Base-by-base conservation (phyloP, 2,329 filamentous ascomycete species). In the Fusarium torulosum region DNA sequence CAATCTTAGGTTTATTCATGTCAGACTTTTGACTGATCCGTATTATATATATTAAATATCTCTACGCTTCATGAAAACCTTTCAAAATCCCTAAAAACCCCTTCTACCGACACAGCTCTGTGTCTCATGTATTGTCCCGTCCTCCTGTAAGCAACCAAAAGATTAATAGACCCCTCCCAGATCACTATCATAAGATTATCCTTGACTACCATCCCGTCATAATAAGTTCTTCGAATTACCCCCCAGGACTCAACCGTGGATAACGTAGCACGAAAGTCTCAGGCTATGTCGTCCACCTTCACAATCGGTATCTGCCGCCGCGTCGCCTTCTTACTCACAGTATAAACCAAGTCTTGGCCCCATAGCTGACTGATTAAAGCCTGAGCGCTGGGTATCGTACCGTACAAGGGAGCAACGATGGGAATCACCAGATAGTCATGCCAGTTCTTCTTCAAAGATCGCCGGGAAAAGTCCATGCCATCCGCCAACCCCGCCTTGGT, bases 301-400 rank as follows among this genome's bases (percentile, higher is more conserved):
- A 81, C 64, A 4, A 82, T 81, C 59, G 82, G 83, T 31, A 80
- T 78, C 66, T 83, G 78, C 75, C 85, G 81, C 58, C 86, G 79
- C 4, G 83, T 86, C 71, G 88, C 85, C 75, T 92, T 93, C 77
- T 89, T 88, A 80, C 89, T 91, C 72, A 93, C 90, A 0, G 88
- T 86, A 77, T 93, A 93, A 13, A 90, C 88, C 68, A 93, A 75
- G 56, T 90, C 83, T 33, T 89, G 80, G 1, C 88, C 91, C 85
- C 89, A 92, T 73, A 92, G 87, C 75, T 93, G 90, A 73, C 84
- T 86, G 54, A 92, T 77, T 66, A 90, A 86, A 3, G 90, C 90
- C 66, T 92, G 88, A 6, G 88, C 82, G 42, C 88, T 87, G 0
- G 90, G 90, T 19, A 92, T 85, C 0, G 88, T 85, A 19, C 90